Evolutionary conservation across 495 filamentous ascomycete genomes (phyloP), one percentile per base, ranked within the genome.

Genomic region (Umbilicaria muhlenbergii): DNA sequence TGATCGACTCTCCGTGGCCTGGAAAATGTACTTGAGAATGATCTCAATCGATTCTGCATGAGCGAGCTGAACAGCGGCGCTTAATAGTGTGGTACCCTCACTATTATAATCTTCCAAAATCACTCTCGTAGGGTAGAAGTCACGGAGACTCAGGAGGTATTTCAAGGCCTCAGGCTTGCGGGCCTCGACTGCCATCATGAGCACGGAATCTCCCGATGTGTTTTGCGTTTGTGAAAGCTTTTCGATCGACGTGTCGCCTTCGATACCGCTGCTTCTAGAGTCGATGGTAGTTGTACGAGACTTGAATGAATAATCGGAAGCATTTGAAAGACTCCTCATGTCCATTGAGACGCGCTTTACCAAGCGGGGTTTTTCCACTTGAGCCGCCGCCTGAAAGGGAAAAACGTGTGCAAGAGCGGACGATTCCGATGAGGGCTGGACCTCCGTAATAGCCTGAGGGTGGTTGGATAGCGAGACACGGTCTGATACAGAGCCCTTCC

Each of bases 131-230:
- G 86, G 70, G 56, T 78, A 94, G 55, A 82, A 84, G 41, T 85
- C 72, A 34, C 72, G 65, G 11, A 94, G 60, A 21, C 73, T 78
- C 8, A 99, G 62, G 4, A 99, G 68, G 58, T 93, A 95, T 21
- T 63, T 71, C 18, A 99, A 56, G 24, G 75, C 76, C 36, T 81
- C 73, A 7, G 70, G 62, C 43, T 81, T 81, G 21, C 75, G 70
- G 42, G 78, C 73, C 52, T 94, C 86, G 31, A 95, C 73, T 7
- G 89, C 86, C 87, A 99, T 96, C 92, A 96, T 99, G 13, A 77
- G 71, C 15, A 95, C 73, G 5, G 88, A 94, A 53, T 94, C 80
- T 2, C 91, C 89, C 21, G 75, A 71, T 15, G 73, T 67, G 51
- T 87, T 79, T 51, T 91, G 83, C 0, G 86, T 94, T 53, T 83